phyloP scores from a whole-genome alignment of 257 asterid genomes.

The Cordia subcordata region DNA sequence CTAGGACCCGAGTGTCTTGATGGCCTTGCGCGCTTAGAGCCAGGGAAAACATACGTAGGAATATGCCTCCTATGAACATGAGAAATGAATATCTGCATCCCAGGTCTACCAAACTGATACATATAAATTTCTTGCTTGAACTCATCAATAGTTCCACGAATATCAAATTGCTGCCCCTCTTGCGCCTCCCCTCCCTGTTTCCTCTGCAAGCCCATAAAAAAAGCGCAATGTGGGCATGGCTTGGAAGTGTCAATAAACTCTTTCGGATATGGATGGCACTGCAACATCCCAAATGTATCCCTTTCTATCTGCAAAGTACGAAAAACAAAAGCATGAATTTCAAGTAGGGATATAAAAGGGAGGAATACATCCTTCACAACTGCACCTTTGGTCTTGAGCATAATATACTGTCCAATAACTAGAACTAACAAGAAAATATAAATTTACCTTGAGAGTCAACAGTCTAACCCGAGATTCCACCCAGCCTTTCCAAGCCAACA shows the following conservation, averaged over 20 bases:
- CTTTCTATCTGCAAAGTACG: slow-evolving; percentile 81
- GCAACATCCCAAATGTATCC: slow-evolving; percentile 77
- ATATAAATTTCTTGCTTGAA: slow-evolving; percentile 55
- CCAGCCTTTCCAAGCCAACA: slow-evolving; percentile 98
- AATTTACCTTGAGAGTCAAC: slow-evolving; percentile 76
- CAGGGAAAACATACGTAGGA: slow-evolving; percentile 81
- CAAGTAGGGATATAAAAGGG: neutral
- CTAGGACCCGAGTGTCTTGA: slow-evolving; percentile 17
- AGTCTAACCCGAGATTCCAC: slow-evolving; percentile 94
- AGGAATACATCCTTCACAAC: no score
- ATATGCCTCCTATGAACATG: slow-evolving; percentile 68
- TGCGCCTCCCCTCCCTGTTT: slow-evolving; percentile 60
- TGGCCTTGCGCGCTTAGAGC: slow-evolving; percentile 57
- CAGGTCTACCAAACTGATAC: slow-evolving; percentile 58
- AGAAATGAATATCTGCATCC: slow-evolving; percentile 63
- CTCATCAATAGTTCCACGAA: slow-evolving; percentile 65
- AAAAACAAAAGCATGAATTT: slow-evolving; percentile 8
- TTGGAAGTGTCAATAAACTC: slow-evolving; percentile 61
- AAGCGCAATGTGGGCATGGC: slow-evolving; percentile 68
- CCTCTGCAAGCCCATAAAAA: slow-evolving; percentile 66
- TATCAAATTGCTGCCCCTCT: slow-evolving; percentile 67
- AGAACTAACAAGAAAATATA: slow-evolving; percentile 18
- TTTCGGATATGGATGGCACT: slow-evolving; percentile 90
- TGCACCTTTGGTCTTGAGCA: neutral
- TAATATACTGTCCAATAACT: slow-evolving; percentile 8